Base-by-base conservation (phyloP, 2,329 filamentous ascomycete species). In the Aspergillus sp. region DNA sequence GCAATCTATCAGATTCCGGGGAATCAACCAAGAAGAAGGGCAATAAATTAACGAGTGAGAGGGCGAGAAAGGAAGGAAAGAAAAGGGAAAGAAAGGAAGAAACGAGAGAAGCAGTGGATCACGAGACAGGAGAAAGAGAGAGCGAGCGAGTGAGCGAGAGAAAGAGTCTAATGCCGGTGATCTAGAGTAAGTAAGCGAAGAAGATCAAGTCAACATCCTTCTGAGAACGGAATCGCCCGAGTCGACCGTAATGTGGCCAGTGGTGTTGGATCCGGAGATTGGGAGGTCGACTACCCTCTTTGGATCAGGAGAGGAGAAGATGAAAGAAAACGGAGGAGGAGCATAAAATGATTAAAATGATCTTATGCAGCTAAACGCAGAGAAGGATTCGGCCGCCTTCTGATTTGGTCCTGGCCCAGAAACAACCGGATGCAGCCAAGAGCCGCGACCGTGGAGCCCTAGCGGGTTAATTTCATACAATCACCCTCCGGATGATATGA, bases 1-100 rank as follows among this genome's bases (percentile, higher is more conserved):
- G 17, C 35, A 36, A 30, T 20, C 13, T 13, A 47, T n/a, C 35
- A 16, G 38, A 51, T 38, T 26, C 44, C 44, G 38, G 35, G 45
- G 32, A 56, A 49, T 49, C 30, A 45, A 41, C 30, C 35, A 16
- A 16, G 20, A 26, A 30, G 42, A 35, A 38, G 48, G 40, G 46
- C 45, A 33, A 42, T 11, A 16, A 42, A 36, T 24, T 19, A 16
- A 44, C 16, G 16, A 33, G 16, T 4, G 40, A 33, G 22, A 44
- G 19, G 13, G 36, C 36, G n/a, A 33, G 42, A 19, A 24, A 40
- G 45, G 20, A 20, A 40, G 11, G 19, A 14, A 22, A 41, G 24
- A 47, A 45, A 40, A 45, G 17, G 19, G 35, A 42, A 24, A 19
- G 22, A 43, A 48, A 42, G 40, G 40, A 33, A 51, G 52, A 45